These are phyloP conservation scores for Suillus occidentalis DNA, from an alignment of 768 basidiomycete species.

Conservation along the genomic window DNA sequence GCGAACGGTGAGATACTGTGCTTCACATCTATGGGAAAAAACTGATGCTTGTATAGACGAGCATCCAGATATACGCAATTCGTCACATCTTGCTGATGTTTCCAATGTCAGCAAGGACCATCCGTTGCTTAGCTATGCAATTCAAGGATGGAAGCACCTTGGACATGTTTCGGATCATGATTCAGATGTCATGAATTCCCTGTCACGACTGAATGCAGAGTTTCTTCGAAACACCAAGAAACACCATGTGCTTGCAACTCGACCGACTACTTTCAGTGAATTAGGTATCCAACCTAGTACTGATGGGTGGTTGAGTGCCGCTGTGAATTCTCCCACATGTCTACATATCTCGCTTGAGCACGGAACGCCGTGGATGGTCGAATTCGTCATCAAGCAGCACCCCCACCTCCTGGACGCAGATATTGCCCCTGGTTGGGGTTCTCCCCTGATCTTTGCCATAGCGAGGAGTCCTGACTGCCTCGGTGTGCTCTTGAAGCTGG, in stretches of 20 bases:
- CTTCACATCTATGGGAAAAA: not conserved
- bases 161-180: not conserved
- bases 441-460: not conserved
- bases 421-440: not conserved
- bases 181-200: not conserved
- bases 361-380: not conserved
- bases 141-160: not conserved
- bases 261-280: too few species aligned
- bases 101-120: not conserved
- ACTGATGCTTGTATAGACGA: not conserved
- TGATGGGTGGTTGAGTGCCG: not conserved
- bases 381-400: not conserved
- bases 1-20: not conserved
- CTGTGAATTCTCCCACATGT: not conserved
- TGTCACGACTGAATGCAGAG: not conserved
- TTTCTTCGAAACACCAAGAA: not conserved
- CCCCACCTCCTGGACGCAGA: not conserved
- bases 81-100: not conserved
- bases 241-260: not conserved
- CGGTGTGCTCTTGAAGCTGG: not conserved
- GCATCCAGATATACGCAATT: too few species aligned
- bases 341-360: not conserved
- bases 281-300: too few species aligned
- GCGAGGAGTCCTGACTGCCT: not conserved
- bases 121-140: not conserved